Evolutionary conservation across 805 yeast genomes (phyloP), one percentile per base, ranked within the genome.

Genomic region (Metschnikowia vanudenii): DNA sequence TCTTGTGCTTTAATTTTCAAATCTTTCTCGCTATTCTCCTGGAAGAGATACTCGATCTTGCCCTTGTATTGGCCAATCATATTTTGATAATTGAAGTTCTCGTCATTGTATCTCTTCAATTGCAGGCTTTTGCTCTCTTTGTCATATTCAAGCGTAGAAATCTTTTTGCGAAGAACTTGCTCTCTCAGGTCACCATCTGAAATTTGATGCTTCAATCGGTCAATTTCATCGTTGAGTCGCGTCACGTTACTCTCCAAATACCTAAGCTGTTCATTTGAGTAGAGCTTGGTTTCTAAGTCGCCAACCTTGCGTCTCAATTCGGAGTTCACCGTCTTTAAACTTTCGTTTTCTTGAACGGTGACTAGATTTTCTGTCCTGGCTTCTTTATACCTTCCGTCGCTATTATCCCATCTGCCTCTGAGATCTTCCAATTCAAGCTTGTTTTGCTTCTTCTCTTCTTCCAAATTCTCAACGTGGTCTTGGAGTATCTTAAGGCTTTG

Each of bases 311-410:
- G 46, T 43, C 67, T 73, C 51, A 85, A 63, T 40, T 81, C 80
- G 30, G 65, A 64, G 55, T 84, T 81, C 49, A 73, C 75, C 50
- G 74, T 82, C 22, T 76, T 78, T 36, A 85, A 59, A 1, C 85
- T 76, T 56, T 81, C 82, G 56, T 83, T 85, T 58, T 86, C 94
- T 61, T 86, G 88, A 19, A 71, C 65, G 4, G 82, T 63, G 41
- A 81, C 79, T 46, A 83, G 67, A 33, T 78, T 74, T 38, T 80
- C 80, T 37, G 77, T 76, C 49, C 81, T 60, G 29, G 71, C 54
- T 14, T 58, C 63, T 42, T 64, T 70, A 52, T 66, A 71, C 41
- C 68, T 43, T 19, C 43, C 44, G 33, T 55, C 57, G 28, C 74
- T 48, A 52, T 57, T 8, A 53, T 61, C 47, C 71, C 75, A 42